A percentile compares a stretch with the other conserved stretches of the same genome.
Evolutionary conservation across 2,329 filamentous ascomycete species (phyloP).

Genomic region (Neofusicoccum laricinum): DNA sequence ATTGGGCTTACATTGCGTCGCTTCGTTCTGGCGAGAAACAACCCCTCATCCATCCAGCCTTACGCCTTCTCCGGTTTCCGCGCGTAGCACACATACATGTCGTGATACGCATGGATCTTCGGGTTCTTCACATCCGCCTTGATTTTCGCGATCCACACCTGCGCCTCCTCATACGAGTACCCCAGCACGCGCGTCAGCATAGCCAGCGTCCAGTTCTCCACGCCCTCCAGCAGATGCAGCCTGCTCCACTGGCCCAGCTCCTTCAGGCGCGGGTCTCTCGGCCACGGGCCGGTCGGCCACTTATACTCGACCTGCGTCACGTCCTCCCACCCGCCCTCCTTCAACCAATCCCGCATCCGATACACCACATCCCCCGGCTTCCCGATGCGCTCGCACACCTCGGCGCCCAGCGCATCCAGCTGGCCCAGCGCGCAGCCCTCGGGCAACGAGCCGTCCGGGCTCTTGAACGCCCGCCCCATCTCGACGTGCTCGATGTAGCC

Average conservation of each 20-base stretch:
- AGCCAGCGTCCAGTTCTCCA: constrained; percentile 37
- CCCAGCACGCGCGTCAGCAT: constrained; percentile 28
- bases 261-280: constrained; percentile 29
- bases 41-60: too few species aligned
- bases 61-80: not conserved
- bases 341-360: constrained; percentile 42
- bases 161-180: constrained; percentile 13
- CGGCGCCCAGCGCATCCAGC: constrained; percentile 25
- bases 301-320: constrained; percentile 44
- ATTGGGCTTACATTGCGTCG: too few species aligned
- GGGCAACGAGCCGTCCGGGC: constrained; percentile 23
- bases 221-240: constrained; percentile 35
- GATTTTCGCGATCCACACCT: constrained; percentile 11
- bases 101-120: constrained; percentile 6
- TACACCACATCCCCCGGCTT: constrained; percentile 36
- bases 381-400: constrained; percentile 25
- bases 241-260: constrained; percentile 32
- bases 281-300: constrained; percentile 33
- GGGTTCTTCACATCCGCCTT: constrained; percentile 4
- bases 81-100: constrained; percentile 10
- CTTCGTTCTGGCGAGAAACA: too few species aligned
- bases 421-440: constrained; percentile 26
- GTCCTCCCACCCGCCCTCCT: constrained; percentile 53
- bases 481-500: constrained; percentile 30
- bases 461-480: constrained; percentile 23